Conservation (phyloP, 2,329 filamentous ascomycete species). For the Ciborinia camelliae region DNA sequence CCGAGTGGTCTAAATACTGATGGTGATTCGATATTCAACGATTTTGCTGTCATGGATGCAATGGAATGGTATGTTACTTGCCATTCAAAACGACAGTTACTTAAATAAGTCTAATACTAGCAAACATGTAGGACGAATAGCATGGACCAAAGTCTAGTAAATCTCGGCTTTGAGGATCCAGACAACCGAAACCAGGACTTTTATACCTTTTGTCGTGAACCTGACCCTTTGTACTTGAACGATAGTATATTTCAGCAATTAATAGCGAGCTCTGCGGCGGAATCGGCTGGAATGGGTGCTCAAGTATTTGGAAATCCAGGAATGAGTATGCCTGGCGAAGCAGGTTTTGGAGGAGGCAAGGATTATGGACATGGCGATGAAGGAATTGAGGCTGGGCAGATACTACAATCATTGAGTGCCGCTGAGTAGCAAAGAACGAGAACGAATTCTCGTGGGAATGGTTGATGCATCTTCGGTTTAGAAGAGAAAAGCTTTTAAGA, state of each 20-base stretch:
- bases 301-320: constrained; percentile 23
- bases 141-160: constrained; percentile 37
- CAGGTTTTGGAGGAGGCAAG: constrained; percentile 17
- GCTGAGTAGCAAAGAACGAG: constrained; percentile 29
- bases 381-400: constrained; percentile 36
- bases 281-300: constrained; percentile 27
- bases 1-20: constrained; percentile 32
- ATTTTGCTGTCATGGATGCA: constrained; percentile 54
- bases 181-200: constrained; percentile 39
- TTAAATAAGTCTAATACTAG: constrained; percentile 21
- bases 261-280: constrained; percentile 32
- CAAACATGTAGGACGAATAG: constrained; percentile 31
- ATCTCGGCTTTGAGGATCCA: constrained; percentile 38
- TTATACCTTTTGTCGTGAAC: constrained; percentile 36
- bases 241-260: constrained; percentile 36
- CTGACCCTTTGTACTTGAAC: constrained; percentile 34
- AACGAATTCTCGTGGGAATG: constrained; percentile 6
- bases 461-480: background rate
- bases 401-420: constrained; percentile 35
- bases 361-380: constrained; percentile 30
- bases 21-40: constrained; percentile 52
- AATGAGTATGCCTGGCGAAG: constrained; percentile 13
- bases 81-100: no score
- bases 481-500: background rate
- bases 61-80: constrained; percentile 43